phyloP scores from a whole-genome alignment of 2,329 filamentous ascomycete genomes.

The Fusarium brevicatenulatum region DNA sequence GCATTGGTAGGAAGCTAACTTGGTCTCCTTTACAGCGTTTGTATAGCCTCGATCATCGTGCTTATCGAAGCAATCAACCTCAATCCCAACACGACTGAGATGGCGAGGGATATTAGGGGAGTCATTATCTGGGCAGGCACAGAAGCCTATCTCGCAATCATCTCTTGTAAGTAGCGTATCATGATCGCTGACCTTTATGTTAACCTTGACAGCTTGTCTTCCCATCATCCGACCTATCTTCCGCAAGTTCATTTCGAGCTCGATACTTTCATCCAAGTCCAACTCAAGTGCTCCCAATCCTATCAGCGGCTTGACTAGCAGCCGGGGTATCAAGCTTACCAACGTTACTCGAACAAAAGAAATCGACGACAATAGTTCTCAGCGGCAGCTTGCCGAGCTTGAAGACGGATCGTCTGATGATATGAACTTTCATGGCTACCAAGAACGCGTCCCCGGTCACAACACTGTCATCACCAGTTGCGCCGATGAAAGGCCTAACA shows the following conservation, averaged over 20 bases:
- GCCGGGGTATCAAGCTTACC: slow-evolving; percentile 24
- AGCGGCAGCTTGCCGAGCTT: slow-evolving; percentile 21
- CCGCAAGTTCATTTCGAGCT: slow-evolving; percentile 13
- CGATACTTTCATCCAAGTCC: slow-evolving; percentile 22
- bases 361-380: slow-evolving; percentile 28
- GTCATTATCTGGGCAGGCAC: slow-evolving; percentile 30
- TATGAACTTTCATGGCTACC: slow-evolving; percentile 16
- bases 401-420: slow-evolving; percentile 29
- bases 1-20: background rate
- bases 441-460: slow-evolving; percentile 6
- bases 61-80: slow-evolving; percentile 25
- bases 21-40: slow-evolving; percentile 5
- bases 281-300: slow-evolving; percentile 19
- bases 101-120: slow-evolving; percentile 26
- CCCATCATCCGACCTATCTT: slow-evolving; percentile 26
- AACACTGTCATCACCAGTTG: slow-evolving; percentile 18
- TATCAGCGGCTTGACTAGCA: slow-evolving; percentile 30
- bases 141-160: slow-evolving; percentile 25
- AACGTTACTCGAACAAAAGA: slow-evolving; percentile 24
- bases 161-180: slow-evolving; percentile 23
- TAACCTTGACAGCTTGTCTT: slow-evolving; percentile 24
- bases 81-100: slow-evolving; percentile 20
- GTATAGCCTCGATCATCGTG: slow-evolving; percentile 19
- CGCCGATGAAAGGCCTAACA: background rate
- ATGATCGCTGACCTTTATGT: background rate